phyloP scores from a whole-genome alignment of 1,284 basidiomycete genomes.

The Leccinum subspadiceum region DNA sequence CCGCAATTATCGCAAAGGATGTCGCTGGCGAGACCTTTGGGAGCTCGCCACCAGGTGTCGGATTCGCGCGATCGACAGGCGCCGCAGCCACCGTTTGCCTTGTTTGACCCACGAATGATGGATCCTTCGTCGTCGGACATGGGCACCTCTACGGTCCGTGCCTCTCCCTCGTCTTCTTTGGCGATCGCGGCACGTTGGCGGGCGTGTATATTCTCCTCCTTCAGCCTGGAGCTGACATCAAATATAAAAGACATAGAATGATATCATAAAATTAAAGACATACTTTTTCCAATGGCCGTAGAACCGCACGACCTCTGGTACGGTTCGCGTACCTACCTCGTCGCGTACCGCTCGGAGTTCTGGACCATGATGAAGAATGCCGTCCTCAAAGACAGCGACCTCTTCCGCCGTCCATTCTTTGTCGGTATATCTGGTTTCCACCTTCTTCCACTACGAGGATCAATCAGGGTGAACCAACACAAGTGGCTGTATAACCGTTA shows the following conservation, averaged over 20 bases:
- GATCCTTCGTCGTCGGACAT: conserved; percentile 75
- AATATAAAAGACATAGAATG: conserved; percentile 14
- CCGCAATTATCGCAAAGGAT: conserved; percentile 84
- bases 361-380: conserved; percentile 66
- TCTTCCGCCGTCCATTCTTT: conserved; percentile 74
- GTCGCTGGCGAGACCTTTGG: conserved; percentile 67
- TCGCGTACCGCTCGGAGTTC: conserved; percentile 78
- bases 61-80: conserved; percentile 78
- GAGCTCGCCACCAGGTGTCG: conserved; percentile 82
- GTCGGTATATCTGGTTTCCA: conserved; percentile 66
- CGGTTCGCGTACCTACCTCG: conserved; percentile 66
- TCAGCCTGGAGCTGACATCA: conserved; percentile 52
- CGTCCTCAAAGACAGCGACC: conserved; percentile 72
- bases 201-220: conserved; percentile 60
- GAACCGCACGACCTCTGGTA: conserved; percentile 79
- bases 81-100: conserved; percentile 63
- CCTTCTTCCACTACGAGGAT: conserved; percentile 63
- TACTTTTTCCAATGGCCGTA: conserved; percentile 88
- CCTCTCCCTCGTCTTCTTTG: conserved; percentile 42
- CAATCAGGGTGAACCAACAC: conserved; percentile 1
- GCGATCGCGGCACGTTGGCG: conserved; percentile 46
- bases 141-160: conserved; percentile 38
- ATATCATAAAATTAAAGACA: conserved; percentile 18
- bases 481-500: conserved; percentile 27
- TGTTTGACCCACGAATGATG: conserved; percentile 54